Evolutionary conservation across 768 basidiomycete species (phyloP), one percentile per base, ranked within the genome.

Genomic region (Postia placenta): DNA sequence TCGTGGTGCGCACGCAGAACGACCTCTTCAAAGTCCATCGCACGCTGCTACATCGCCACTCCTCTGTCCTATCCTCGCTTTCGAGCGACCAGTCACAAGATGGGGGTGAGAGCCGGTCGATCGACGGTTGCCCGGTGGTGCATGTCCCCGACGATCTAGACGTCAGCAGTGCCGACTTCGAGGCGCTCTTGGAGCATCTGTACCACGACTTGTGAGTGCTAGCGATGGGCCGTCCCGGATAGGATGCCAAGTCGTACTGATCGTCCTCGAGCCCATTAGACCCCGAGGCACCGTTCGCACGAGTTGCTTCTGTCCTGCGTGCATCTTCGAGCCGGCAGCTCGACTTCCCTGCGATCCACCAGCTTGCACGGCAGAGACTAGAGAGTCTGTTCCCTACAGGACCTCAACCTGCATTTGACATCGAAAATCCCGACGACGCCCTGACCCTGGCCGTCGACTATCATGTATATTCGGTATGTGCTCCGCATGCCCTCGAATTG

Each of bases 121-220:
- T 33, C 15, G 41, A 42, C 15, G 48, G 40, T 9, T 42, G 48
- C 24, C 45, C 56, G 6, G 54, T 60, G 38, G 46, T 63, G 41
- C 46, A 57, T 40, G 57, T 78, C 36, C 74, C 76, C 41, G 60
- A 58, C 23, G 64, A 70, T 38, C 61, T 67, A 15, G 60, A 64
- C 26, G 68, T 78, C 42, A 60, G 57, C 33, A 63, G 68, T 15
- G 58, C 62, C 37, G 84, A 87, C 59, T 70, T 85, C 5, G 74
- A 76, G 42, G 70, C 67, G 1, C 61, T 88, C 42, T 65, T 87
- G n/a, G 72, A 73, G 50, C 76, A 85, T 64, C 58, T 87, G 25
- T 87, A 87, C 59, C 79, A 85, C 58, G 79, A 86, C 58, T 63
- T 63, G 86, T 87, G 64, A 72, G 81, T 76, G 33, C 24, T 49